A percentile compares a stretch with the other conserved stretches of the same genome.
Conservation (phyloP, 2,329 filamentous ascomycete species). For the Colletotrichum tanaceti region DNA sequence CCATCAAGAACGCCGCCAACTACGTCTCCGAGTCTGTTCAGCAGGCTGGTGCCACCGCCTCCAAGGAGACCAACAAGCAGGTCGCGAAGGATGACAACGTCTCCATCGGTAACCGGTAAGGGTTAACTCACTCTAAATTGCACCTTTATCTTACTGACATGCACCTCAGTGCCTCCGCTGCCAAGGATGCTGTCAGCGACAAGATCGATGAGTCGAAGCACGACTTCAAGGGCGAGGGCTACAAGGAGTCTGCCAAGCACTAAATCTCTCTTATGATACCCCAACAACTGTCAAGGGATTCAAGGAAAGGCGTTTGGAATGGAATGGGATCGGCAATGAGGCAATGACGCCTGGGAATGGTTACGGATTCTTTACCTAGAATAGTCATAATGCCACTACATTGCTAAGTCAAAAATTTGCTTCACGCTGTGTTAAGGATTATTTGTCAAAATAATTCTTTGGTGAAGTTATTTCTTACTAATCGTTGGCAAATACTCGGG, state of each 20-base stretch:
- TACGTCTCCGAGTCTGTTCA: conserved; percentile 75
- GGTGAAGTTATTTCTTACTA: too few species aligned
- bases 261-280: conserved; percentile 40
- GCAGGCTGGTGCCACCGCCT: conserved; percentile 65
- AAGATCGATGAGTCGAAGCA: conserved; percentile 57
- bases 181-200: conserved; percentile 61
- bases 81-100: conserved; percentile 72
- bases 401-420: conserved; percentile 23
- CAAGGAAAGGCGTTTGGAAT: conserved; percentile 35
- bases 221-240: conserved; percentile 55
- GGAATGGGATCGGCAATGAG: conserved; percentile 29
- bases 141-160: conserved; percentile 44
- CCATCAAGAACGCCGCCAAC: conserved; percentile 72
- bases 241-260: conserved; percentile 50
- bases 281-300: conserved; percentile 31
- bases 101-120: conserved; percentile 65
- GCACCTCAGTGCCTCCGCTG: conserved; percentile 54
- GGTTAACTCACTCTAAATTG: background rate
- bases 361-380: conserved; percentile 23
- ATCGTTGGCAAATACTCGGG: too few species aligned
- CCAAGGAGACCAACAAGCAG: conserved; percentile 78
- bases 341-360: conserved; percentile 26
- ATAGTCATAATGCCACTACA: conserved; percentile 39
- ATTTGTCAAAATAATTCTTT: too few species aligned
- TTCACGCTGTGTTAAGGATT: too few species aligned